Base-by-base conservation (phyloP, 73 alveolate species). In the Paramecium caudatum region DNA sequence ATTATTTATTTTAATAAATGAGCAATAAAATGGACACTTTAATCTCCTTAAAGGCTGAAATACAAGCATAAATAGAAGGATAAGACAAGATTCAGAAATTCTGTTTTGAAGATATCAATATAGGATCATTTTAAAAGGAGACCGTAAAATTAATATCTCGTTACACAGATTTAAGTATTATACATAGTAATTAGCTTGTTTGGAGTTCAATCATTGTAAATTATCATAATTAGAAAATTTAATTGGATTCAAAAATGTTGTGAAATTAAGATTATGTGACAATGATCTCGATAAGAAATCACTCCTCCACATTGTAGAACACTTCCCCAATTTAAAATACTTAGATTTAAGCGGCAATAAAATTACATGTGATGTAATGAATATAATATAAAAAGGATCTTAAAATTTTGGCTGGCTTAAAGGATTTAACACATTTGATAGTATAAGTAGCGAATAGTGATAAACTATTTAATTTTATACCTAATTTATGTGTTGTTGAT, bases 51-150 rank as follows among this genome's bases (percentile, higher is more conserved):
- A 65, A 65, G 34, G 47, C 83, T 3, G 83, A 65, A 65, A 65
- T 65, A 19, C 34, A 65, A 16, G 83, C 83, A 12, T 65, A 65
- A 15, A 65, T 17, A 36, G 83, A 65, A 65, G 83, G 83, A 15
- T 32, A 65, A 36, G 83, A 65, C 10, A 65, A 65, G 33, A 36
- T 65, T 12, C 39, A 36, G 34, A 36, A 65, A 36, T 32, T 65
- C 12, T 33, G 49, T 65, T 65, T 65, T 15, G 83, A 65, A 33
- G 34, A 65, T 32, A 65, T 36, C 47, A 36, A 65, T 13, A 65
- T 65, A 10, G 83, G 83, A 33, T 30, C 27, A 36, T 33, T 65
- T 30, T 17, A 16, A n/a, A 36, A 65, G 16, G 83, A 65, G 17
- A 36, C 49, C 27, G 12, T 36, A 30, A 65, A 65, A 65, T 65